Evolutionary conservation across 176 grass and related monocot genomes (phyloP), one percentile per base, ranked within the genome.

Genomic region (Ensete glaucum): DNA sequence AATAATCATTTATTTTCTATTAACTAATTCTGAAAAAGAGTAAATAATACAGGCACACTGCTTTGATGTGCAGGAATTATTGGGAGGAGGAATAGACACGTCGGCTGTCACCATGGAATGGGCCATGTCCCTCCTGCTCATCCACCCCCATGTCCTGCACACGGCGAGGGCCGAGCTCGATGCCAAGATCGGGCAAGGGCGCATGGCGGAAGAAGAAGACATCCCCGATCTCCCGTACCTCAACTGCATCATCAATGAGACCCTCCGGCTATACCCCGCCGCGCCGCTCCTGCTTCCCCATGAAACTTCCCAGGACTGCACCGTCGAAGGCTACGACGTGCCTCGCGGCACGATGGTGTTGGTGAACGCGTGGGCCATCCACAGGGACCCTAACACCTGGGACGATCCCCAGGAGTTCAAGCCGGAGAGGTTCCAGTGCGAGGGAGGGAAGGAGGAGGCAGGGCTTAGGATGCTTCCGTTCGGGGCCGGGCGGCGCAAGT

Each of bases 71-170:
- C 23, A 92, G 89, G 62, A 11, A 17, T 17, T 96, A 0, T 17
- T 96, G 13, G 63, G 77, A 2, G 92, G 83, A 1, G 92, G 88
- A 8, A 96, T 86, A 7, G 88, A 96, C 62, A 96, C 92, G 1
- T 81, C 88, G 8, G 83, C 88, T 0, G 29, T 12, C 8, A 91
- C 83, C 1, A 64, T 87, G 0, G 88, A 96, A 54, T 96, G 92
- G 88, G 81, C 86, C 9, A 87, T 96, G 86, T 68, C 81, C 5
- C 86, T 96, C 0, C 27, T 96, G 3, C 76, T 92, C 29, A 92
- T 83, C 62, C 84, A 96, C 34, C 89, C 89, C 4, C 26, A 80
- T 16, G 19, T 16, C 8, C 82, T 96, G 15, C 71, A 22, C 2
- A 84, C 79, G 55, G 92, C 89, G 0, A 82, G 63, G 9, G 80